Base-by-base conservation (phyloP, 2,329 filamentous ascomycete species). In the Thielaviopsis cerberus region DNA sequence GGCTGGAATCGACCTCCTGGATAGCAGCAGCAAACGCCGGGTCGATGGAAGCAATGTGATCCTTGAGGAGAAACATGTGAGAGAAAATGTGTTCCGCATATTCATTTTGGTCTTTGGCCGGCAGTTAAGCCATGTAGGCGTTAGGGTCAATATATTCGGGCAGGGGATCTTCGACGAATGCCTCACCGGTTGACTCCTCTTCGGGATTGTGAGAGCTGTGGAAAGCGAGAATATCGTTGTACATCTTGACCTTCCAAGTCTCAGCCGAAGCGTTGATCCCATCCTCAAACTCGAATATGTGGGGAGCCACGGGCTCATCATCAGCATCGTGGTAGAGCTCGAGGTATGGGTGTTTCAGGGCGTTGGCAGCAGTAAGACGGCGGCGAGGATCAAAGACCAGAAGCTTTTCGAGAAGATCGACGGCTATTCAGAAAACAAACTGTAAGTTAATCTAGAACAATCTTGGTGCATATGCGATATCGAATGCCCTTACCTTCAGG, bases 241-340 rank as follows among this genome's bases (percentile, higher is more conserved):
- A 95, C 92, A 98, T 98, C 92, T 97, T 98, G 69, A 98, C 96
- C 76, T 98, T 98, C 92, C 92, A 98, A n/a, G 90, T 95, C 69
- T 98, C 92, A 55, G 97, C 90, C 0, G 92, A 91, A 59, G 98
- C 76, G 68, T 98, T 92, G 53, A 91, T 92, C 66, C 98, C 92
- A 70, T 97, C 97, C 57, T 90, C 96, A 92, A 92, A 98, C 70
- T 98, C 92, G 66, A 98, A 98, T 74, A 95, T 96, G 76, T 96
- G 90, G 62, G 95, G 88, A 23, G 92, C 88, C 17, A 89, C 83
- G 1, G 92, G 92, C 76, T 98, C 92, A 67, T 98, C 92, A 51
- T 87, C 92, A 8, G 92, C 90, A 69, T 98, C 92, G 72, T 98
- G 92, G 75, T 98, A 98, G 7, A 91, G 91, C 10, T 88, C 81